phyloP scores from a whole-genome alignment of 768 basidiomycete genomes.

The Dioszegia aurantiaca region DNA sequence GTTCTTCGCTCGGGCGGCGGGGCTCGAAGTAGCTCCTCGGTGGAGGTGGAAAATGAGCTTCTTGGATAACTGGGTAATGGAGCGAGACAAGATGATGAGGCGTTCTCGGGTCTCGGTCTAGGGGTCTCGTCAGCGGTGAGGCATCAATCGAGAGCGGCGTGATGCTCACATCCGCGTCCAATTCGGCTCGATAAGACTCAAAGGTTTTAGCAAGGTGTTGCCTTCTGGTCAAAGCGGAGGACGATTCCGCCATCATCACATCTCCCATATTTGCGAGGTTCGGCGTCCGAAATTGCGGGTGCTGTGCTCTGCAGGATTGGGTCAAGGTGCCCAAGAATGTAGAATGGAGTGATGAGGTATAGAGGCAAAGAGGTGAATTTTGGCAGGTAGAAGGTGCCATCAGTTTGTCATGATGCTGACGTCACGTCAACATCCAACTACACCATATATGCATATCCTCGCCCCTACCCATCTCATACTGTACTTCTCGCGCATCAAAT shows the following conservation, averaged over 20 bases:
- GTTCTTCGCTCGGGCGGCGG: slow-evolving; percentile 37
- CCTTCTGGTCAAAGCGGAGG: slow-evolving; percentile 23
- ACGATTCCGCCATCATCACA: slow-evolving; percentile 34
- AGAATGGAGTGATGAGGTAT: neutral
- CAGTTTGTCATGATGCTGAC: slow-evolving; percentile 1
- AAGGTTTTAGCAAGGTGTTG: slow-evolving; percentile 41
- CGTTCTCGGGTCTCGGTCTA: slow-evolving; percentile 84
- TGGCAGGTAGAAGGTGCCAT: neutral
- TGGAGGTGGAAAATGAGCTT: slow-evolving; percentile 91
- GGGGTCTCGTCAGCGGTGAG: neutral
- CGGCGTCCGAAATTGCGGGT: too few relatives aligned
- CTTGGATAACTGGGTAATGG: slow-evolving; percentile 87
- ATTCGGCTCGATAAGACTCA: slow-evolving; percentile 36
- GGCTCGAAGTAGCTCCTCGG: slow-evolving; percentile 56
- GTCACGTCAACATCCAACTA: slow-evolving; percentile 4
- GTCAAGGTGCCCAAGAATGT: too few relatives aligned
- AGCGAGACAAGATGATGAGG: slow-evolving; percentile 81
- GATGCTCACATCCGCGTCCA: slow-evolving; percentile 45
- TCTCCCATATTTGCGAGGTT: too few relatives aligned
- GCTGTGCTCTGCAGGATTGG: too few relatives aligned
- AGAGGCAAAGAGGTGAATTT: neutral
- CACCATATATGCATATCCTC: neutral
- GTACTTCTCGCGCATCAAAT: neutral
- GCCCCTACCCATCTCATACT: neutral
- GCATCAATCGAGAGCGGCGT: neutral